A percentile compares a stretch with the other conserved stretches of the same genome.
Evolutionary conservation across 73 alveolate species (phyloP).

Genomic region (Stentor roeselii): DNA sequence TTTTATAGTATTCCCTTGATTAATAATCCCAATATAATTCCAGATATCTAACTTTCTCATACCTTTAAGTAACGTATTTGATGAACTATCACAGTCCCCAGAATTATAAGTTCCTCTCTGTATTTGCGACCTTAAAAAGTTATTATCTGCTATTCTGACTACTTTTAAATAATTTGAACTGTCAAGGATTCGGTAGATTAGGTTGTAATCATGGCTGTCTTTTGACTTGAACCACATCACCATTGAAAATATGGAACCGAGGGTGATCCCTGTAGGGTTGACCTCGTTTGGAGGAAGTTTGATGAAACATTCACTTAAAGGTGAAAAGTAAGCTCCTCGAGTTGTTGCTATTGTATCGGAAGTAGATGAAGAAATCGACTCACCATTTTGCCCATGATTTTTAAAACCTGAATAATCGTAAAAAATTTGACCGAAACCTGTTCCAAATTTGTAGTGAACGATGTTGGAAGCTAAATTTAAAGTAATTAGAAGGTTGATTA

Average conservation of each 20-base stretch:
- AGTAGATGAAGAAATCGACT: no score
- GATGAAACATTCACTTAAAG: background rate
- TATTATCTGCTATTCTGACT: background rate
- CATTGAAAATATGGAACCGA: background rate
- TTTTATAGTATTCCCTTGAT: background rate
- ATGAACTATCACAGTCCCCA: background rate
- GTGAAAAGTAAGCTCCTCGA: background rate
- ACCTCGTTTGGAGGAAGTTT: background rate
- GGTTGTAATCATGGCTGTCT: background rate
- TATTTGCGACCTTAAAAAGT: background rate
- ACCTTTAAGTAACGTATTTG: background rate
- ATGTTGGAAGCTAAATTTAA: no score
- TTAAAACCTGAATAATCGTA: no score
- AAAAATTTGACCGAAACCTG: no score
- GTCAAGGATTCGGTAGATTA: no score
- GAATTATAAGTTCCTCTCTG: background rate
- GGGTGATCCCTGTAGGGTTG: background rate
- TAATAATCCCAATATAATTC: background rate
- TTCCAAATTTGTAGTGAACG: no score
- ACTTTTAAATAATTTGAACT: background rate
- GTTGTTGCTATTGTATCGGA: background rate
- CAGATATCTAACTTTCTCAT: background rate
- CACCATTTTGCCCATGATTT: no score
- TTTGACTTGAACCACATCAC: background rate
- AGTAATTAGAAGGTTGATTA: no score